Base-by-base conservation (phyloP, 371 early-diverging fungal species). In the Fennellomyces sp. region DNA sequence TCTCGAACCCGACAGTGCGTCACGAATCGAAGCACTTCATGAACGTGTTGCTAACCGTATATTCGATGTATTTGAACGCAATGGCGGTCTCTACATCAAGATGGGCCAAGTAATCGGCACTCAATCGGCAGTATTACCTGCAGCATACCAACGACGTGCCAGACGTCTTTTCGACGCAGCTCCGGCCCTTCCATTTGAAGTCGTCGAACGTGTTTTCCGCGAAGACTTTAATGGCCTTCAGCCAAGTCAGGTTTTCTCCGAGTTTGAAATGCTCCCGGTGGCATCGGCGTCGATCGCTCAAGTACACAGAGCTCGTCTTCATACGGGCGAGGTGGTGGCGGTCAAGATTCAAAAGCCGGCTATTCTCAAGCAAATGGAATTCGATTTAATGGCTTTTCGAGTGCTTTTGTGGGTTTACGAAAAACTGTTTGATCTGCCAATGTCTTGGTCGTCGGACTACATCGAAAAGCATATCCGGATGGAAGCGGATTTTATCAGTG, bases 211-310 rank as follows among this genome's bases (percentile, higher is more conserved):
- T 15, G 90, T 94, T 4, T 82, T 97, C 60, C 69, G 63, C 54
- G 79, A 84, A 49, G 92, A 93, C 33, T 85, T 91, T 59, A 38
- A 65, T 47, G 85, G 85, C 15, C 60, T 69, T 15, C 68, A 77
- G 7, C 86, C 91, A 0, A 61, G 78, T 10, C 84, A 91, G 11
- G 72, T 93, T 11, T 93, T 92, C 73, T 69, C 69, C 3, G 82
- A 86, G 5, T 95, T 97, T 65, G 88, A 88, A 17, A 63, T 65
- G 28, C 56, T 65, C 23, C 92, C 96, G 0, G 74, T 94, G 6
- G 97, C 96, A 0, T 91, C 93, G 2, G 97, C 97, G 0, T 95
- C 95, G 7, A 92, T 97, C 56, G 97, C 97, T 0, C 96, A 96
- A 64, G 97, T 97, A 4, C 97, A 97, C 63, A 82, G 82, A 21